These are phyloP conservation scores for Microbotryum lychnidis-dioicae DNA, from an alignment of 1,284 basidiomycete genomes.

Conservation along the genomic window DNA sequence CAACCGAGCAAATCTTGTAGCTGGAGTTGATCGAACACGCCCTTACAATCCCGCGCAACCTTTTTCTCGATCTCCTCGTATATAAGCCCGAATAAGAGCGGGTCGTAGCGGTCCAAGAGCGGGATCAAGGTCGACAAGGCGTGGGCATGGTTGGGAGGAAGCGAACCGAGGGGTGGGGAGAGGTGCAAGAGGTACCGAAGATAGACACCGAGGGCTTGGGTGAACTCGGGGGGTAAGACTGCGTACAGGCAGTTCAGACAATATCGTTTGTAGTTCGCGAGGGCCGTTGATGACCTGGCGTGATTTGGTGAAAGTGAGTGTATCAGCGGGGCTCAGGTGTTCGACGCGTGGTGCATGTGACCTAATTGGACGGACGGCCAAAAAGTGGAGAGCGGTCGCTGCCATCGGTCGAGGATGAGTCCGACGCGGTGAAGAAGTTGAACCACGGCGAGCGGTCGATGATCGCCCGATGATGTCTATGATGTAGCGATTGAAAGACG, in stretches of 20 bases:
- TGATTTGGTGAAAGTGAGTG: neutral
- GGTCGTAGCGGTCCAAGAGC: conserved; percentile 73
- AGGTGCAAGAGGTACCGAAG: conserved; percentile 39
- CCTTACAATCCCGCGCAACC: conserved; percentile 56
- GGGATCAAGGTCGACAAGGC: conserved; percentile 46
- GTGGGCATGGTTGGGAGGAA: conserved; percentile 29
- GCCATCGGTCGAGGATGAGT: conserved; percentile 15
- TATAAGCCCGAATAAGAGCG: conserved; percentile 69
- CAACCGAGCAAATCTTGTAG: conserved; percentile 57
- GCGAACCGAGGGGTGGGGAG: conserved; percentile 36
- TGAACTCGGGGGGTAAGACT: conserved; percentile 56
- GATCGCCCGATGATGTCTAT: neutral
- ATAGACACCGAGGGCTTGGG: conserved; percentile 48
- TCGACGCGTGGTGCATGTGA: neutral
- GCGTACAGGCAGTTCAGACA: conserved; percentile 65
- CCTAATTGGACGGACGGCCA: conserved; percentile 14
- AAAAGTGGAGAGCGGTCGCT: conserved; percentile 19
- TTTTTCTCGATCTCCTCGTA: conserved; percentile 73
- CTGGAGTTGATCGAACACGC: conserved; percentile 61
- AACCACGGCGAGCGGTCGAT: neutral
- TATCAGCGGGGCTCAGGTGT: neutral
- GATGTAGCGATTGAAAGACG: neutral
- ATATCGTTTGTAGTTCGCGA: conserved; percentile 20
- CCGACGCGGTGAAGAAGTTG: conserved; percentile 25
- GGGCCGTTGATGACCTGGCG: neutral